Base-by-base conservation (phyloP, 495 filamentous ascomycete species). In the Neurospora sp. region DNA sequence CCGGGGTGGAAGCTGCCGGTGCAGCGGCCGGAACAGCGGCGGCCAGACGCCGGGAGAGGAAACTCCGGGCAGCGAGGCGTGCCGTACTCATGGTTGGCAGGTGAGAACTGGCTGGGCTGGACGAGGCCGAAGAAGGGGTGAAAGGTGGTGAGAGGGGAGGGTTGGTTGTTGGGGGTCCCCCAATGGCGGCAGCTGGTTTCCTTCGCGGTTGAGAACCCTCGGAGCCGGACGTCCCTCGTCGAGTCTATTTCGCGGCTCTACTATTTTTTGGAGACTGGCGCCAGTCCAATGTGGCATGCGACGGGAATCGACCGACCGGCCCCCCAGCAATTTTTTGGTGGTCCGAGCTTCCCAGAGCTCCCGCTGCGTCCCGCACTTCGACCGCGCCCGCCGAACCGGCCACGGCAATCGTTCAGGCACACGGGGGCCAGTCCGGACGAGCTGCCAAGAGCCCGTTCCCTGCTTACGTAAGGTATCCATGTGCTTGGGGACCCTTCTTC, bases 71-170 rank as follows among this genome's bases (percentile, higher is more conserved):
- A 22, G 69, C 76, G 68, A 80, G 77, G 42, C 80, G 78, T 76
- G 80, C 76, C 71, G 74, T 75, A 72, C 78, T 82, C 81, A 83
- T 83, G 44, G 74, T 76, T 74, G 70, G 70, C 68, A 41, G 61
- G 22, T 9, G 7, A 38, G 48, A 73, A 68, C 75, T 71, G 74
- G 68, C 69, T 76, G 65, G 59, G 37, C 68, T 69, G 69, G 31
- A 71, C 73, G 27, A 65, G 12, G 12, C 27, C 53, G 53, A 4
- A 44, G 41, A 16, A 37, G 20, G 20, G 27, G 53, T 16, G 39
- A 27, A 69, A 48, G 70, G 70, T 59, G 18, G 59, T 41, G 31
- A 41, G 53, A 31, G 41, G 53, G 61, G 72, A 31, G 69, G 40
- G 59, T 31, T 37, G 53, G 27, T 31, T 18, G 53, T 65, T 65